Evolutionary conservation across 1,139 yeast genomes (phyloP).

Genomic region (Lodderomyces beijingensis): DNA sequence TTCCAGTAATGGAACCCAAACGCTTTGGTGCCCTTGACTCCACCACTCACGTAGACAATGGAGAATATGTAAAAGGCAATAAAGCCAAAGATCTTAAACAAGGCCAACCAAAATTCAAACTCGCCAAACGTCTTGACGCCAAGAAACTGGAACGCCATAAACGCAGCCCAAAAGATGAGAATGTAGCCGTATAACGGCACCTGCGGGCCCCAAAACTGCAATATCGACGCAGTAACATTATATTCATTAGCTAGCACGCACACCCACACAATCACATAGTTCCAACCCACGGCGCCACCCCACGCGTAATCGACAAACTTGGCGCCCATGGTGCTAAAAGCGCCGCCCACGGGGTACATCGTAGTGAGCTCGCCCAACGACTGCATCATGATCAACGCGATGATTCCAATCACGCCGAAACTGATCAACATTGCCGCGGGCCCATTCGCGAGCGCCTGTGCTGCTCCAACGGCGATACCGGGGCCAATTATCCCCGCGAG

Average conservation of each 20-base stretch:
- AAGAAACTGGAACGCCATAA: slow-evolving; percentile 49
- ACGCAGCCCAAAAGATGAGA: slow-evolving; percentile 51
- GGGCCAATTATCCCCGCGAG: slow-evolving; percentile 57
- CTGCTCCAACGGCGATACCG: slow-evolving; percentile 47
- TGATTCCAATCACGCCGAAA: slow-evolving; percentile 49
- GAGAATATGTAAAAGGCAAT: slow-evolving; percentile 57
- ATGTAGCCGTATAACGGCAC: slow-evolving; percentile 59
- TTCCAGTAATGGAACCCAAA: slow-evolving; percentile 52
- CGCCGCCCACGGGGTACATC: slow-evolving; percentile 48
- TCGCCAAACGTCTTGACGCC: slow-evolving; percentile 65
- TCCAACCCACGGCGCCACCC: slow-evolving; percentile 62
- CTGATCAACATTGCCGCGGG: slow-evolving; percentile 43
- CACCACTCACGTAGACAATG: slow-evolving; percentile 63
- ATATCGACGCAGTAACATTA: slow-evolving; percentile 49
- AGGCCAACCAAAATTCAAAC: slow-evolving; percentile 61
- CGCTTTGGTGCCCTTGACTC: slow-evolving; percentile 49
- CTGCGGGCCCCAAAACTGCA: slow-evolving; percentile 57
- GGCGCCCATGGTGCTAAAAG: slow-evolving; percentile 51
- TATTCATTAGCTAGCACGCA: slow-evolving; percentile 60
- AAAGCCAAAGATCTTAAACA: slow-evolving; percentile 51
- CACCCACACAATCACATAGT: slow-evolving; percentile 58
- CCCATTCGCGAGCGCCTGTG: slow-evolving; percentile 41
- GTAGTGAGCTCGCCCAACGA: slow-evolving; percentile 56
- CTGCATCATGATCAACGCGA: slow-evolving; percentile 56
- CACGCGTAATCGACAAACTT: slow-evolving; percentile 53